These are phyloP conservation scores for Diaporthe capsici DNA, from an alignment of 2,329 filamentous ascomycete genomes.

Conservation along the genomic window DNA sequence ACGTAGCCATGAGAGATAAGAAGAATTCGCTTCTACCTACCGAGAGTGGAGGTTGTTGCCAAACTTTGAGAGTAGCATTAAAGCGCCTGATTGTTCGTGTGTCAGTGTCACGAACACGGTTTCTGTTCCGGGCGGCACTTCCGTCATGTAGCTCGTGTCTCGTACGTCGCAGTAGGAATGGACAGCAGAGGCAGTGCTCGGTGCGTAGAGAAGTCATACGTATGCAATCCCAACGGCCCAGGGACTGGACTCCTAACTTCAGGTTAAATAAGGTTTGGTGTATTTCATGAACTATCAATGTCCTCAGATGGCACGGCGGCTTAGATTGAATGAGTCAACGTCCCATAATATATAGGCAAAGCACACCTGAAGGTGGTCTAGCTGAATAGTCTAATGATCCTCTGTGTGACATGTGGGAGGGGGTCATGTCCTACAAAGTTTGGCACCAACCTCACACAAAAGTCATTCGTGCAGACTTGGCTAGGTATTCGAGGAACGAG, in stretches of 20 bases:
- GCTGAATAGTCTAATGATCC: background rate
- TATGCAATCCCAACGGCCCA: background rate
- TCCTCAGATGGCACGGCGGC: no score
- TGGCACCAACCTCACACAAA: background rate
- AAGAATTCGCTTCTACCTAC: background rate
- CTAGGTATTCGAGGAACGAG: background rate
- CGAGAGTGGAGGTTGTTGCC: background rate
- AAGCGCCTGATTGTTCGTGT: background rate
- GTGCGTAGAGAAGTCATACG: background rate
- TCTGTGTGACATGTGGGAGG: background rate
- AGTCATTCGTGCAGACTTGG: background rate
- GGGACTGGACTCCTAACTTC: background rate
- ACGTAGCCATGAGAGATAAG: background rate
- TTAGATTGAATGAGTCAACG: background rate
- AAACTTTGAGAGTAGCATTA: background rate
- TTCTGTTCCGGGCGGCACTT: background rate
- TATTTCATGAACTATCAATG: background rate
- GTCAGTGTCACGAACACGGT: background rate
- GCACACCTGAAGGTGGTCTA: background rate
- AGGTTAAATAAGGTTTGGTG: background rate
- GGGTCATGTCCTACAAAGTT: background rate
- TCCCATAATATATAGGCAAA: background rate
- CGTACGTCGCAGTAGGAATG: background rate
- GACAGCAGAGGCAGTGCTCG: background rate
- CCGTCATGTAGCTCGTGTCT: background rate